A percentile compares a stretch with the other conserved stretches of the same genome.
These are phyloP conservation scores for Calocybe indica DNA, from an alignment of 768 basidiomycete genomes.

Conservation along the genomic window DNA sequence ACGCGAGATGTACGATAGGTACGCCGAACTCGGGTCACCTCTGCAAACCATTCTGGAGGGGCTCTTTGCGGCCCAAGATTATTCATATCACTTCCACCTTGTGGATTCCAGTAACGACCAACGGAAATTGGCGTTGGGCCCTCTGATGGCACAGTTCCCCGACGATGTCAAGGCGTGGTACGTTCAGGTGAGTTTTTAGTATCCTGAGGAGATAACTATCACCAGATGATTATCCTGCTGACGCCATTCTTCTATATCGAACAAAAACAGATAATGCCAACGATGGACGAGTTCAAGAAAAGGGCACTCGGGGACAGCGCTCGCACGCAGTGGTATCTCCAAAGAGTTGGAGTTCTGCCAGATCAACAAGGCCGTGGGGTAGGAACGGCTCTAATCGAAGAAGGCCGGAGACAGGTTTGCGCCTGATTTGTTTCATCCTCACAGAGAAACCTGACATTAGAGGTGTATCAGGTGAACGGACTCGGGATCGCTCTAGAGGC, in stretches of 20 bases:
- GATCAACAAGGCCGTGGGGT: conserved; percentile 8
- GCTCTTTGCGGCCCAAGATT: no score
- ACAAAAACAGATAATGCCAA: background rate
- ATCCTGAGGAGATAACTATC: background rate
- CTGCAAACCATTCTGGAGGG: background rate
- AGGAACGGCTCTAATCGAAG: conserved; percentile 7
- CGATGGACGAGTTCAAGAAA: conserved; percentile 5
- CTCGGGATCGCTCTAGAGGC: conserved; percentile 2
- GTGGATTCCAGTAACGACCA: conserved; percentile 6
- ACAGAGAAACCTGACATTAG: background rate
- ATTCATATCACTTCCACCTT: no score
- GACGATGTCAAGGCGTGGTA: conserved; percentile 2
- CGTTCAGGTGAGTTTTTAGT: background rate
- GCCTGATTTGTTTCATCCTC: background rate
- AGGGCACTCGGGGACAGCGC: conserved; percentile 3
- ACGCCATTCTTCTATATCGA: background rate
- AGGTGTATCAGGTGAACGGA: conserved; percentile 1
- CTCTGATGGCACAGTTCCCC: conserved; percentile 3
- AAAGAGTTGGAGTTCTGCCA: conserved; percentile 3
- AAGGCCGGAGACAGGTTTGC: conserved; percentile 2
- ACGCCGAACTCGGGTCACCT: background rate
- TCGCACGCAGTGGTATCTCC: conserved; percentile 7
- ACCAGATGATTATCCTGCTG: no score
- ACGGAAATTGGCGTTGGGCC: conserved; percentile 2
- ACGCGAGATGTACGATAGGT: conserved; percentile 6